Percentiles rank a stretch among this genome's conserved stretches.
Conservation (phyloP, 306 rosid species). For the Quercus cerris region DNA sequence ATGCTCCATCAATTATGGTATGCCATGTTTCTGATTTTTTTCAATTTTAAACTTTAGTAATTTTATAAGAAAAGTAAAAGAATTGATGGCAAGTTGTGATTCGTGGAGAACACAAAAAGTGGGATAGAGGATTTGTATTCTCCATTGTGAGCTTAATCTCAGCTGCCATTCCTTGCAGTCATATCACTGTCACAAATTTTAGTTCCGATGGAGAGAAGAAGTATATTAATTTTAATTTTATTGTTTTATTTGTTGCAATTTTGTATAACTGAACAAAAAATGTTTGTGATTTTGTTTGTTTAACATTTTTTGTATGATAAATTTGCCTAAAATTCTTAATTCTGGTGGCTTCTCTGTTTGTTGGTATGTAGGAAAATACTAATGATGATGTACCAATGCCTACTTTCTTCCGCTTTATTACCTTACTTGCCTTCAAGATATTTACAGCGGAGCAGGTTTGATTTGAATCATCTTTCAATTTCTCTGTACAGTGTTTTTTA, state of each 20-base stretch:
- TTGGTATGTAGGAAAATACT: conserved; percentile 52
- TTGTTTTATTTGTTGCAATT: background rate
- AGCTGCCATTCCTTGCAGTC: background rate
- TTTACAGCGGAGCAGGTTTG: conserved; percentile 84
- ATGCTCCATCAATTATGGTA: too few relatives aligned
- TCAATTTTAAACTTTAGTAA: too few relatives aligned
- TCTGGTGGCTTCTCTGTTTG: background rate
- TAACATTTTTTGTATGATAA: background rate
- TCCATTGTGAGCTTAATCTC: background rate
- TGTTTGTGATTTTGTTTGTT: background rate
- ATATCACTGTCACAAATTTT: background rate
- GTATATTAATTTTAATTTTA: background rate
- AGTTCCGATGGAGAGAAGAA: background rate
- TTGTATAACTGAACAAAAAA: background rate
- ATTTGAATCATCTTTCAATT: conserved; percentile 10
- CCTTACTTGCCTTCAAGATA: conserved; percentile 90
- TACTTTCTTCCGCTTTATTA: conserved; percentile 80
- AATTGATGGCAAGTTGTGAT: too few relatives aligned
- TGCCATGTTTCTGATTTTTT: too few relatives aligned
- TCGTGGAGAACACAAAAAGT: too few relatives aligned
- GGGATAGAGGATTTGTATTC: too few relatives aligned
- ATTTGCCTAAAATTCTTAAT: background rate
- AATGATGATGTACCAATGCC: conserved; percentile 78
- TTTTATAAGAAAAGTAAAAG: too few relatives aligned
- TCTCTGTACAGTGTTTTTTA: conserved; percentile 2